Evolutionary conservation across 148 eudicot species (phyloP), one percentile per base, ranked within the genome.

Genomic region (Agrostemma githago): DNA sequence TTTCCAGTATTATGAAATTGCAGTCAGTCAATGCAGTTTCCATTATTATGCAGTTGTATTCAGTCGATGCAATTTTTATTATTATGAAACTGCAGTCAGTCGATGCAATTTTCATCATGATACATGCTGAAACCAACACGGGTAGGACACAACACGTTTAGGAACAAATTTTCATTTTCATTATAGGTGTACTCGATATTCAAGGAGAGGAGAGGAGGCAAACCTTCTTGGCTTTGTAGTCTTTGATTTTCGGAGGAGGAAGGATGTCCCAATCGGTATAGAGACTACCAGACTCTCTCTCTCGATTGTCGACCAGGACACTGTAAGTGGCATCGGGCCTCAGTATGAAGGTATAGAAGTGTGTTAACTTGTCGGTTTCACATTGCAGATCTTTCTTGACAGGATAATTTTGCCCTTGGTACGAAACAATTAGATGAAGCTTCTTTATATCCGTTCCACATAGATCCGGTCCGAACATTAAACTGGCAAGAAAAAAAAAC

Each of bases 231-330:
- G 98, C 98, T 76, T 83, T 78, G 60, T 83, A 82, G 48, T 79
- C 92, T 82, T 86, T 95, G 70, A 95, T 90, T 80, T 88, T 92
- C 17, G 88, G 84, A 8, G 98, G 98, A 78, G 98, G 98, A 72
- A 95, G 93, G 68, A 95, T 92, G 79, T 95, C 98, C 96, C 97
- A 95, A 69, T 95, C 98, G 1, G 88, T 87, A 71, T 95, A 95
- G 83, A 95, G 89, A 84, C 91, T 95, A 76, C 98, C 98, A 8
- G 97, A 90, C 66, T 95, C 97, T 76, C 87, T 86, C 83, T 95
- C 98, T 34, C 97, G 84, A 73, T 86, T 86, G 77, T 95, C 98
- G 75, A 92, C 68, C 19, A 87, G 79, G 79, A 95, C 62, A 74
- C 97, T 95, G 54, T 95, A 95, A 42, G 89, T 77, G 48, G 98